phyloP scores from a whole-genome alignment of 805 yeast species.

The Pichia cephalocereana region DNA sequence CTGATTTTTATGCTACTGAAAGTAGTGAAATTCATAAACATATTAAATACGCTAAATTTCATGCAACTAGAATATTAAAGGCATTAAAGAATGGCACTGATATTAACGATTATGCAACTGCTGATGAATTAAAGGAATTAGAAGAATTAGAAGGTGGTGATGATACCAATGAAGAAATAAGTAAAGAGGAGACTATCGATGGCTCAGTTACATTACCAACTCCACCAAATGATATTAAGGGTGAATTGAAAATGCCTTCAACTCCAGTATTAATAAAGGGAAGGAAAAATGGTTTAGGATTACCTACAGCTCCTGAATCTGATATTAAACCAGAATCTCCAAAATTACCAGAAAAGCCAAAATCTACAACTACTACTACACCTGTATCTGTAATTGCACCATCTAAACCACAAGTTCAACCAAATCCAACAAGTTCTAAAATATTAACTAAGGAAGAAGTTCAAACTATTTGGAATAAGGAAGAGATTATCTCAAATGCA shows the following conservation, averaged over 20 bases:
- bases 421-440: slow-evolving; percentile 1
- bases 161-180: not conserved
- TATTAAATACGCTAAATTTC: slow-evolving; percentile 54
- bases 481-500: slow-evolving; percentile 47
- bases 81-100: slow-evolving; percentile 41
- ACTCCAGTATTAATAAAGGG: slow-evolving; percentile 25
- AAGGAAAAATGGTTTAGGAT: slow-evolving; percentile 21
- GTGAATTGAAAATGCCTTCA: slow-evolving; percentile 20
- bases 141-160: slow-evolving; percentile 1
- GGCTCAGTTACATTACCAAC: slow-evolving; percentile 11
- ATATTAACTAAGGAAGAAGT: slow-evolving; percentile 30
- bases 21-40: slow-evolving; percentile 25
- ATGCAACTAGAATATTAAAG: slow-evolving; percentile 48
- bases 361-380: not conserved
- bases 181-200: slow-evolving; percentile 8
- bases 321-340: not conserved
- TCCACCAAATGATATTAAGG: slow-evolving; percentile 16
- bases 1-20: slow-evolving; percentile 13
- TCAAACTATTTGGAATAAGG: slow-evolving; percentile 40
- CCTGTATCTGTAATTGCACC: not conserved
- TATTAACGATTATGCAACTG: slow-evolving; percentile 46
- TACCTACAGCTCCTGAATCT: slow-evolving; percentile 20
- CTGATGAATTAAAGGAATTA: slow-evolving; percentile 25
- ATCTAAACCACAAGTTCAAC: not conserved
- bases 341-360: not conserved